A percentile compares a stretch with the other conserved stretches of the same genome.
phyloP scores from a whole-genome alignment of 768 basidiomycete genomes.

The Leccinum subgranulosum region DNA sequence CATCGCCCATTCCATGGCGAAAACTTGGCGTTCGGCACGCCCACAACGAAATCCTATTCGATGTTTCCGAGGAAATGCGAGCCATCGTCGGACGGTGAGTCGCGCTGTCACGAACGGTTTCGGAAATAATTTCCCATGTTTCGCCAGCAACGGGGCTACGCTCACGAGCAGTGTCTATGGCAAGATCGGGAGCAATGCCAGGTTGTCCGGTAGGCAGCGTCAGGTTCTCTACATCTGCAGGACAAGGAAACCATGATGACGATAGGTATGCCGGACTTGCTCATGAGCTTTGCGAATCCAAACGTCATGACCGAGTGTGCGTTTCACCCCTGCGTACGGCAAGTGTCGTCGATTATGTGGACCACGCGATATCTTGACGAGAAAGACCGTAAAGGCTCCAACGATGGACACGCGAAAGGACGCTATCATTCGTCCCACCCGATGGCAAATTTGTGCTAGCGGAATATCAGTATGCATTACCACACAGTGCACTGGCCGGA shows the following conservation, averaged over 20 bases:
- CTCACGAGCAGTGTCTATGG: conserved; percentile 71
- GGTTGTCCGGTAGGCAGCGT: conserved; percentile 61
- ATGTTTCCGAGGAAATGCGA: conserved; percentile 78
- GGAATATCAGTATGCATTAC: conserved; percentile 71
- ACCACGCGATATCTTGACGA: conserved; percentile 4
- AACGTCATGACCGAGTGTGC: conserved; percentile 72
- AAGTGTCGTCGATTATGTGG: conserved; percentile 19
- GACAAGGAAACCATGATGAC: not conserved
- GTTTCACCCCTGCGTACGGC: conserved; percentile 94
- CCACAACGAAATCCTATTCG: conserved; percentile 92
- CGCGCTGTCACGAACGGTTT: not conserved
- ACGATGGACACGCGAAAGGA: conserved; percentile 73
- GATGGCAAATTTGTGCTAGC: conserved; percentile 84
- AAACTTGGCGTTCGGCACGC: conserved; percentile 79
- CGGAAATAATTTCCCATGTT: not conserved
- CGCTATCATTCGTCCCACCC: conserved; percentile 89
- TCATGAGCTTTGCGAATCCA: conserved; percentile 73
- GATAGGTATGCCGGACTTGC: conserved; percentile 85
- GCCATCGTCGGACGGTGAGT: conserved; percentile 37
- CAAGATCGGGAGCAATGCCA: conserved; percentile 71
- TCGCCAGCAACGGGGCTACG: conserved; percentile 59
- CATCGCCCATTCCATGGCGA: conserved; percentile 93
- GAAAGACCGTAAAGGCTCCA: conserved; percentile 50
- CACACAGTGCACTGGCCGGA: conserved; percentile 34
- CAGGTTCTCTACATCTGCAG: not conserved